Evolutionary conservation across 305 asterid genomes (phyloP), one percentile per base, ranked within the genome.

Genomic region (Solanum hybrid): DNA sequence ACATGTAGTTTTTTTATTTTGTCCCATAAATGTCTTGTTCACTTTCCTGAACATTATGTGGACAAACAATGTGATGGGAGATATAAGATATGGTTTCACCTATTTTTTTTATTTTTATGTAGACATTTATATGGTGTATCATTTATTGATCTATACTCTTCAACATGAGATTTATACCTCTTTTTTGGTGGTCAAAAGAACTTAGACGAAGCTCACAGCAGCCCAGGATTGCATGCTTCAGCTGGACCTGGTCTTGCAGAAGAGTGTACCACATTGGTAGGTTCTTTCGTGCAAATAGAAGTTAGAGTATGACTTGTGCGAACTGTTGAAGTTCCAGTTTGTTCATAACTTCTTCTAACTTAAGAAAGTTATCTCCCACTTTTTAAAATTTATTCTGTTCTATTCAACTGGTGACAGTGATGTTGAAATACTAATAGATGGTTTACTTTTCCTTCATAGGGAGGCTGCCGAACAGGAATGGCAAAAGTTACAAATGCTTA

Each of bases 381-480:
- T 82, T 27, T 29, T 27, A 26, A 79, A 41, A 39, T 27, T 41
- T 15, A 10, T 82, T 27, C 6, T 82, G 26, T 17, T 82, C 87
- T 41, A 41, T 82, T 41, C 27, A 82, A 82, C 38, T 41, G 72
- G 57, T 82, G 57, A 36, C 31, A 22, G 31, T n/a, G 39, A 83
- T 83, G 38, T 31, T 83, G 29, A 29, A 45, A 83, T 26, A 83
- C 88, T 83, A 45, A 41, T 14, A 39, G 31, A 83, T 29, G 88
- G 39, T 45, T 29, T 83, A 45, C 88, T 70, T 37, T 91, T 37
- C 85, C 87, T 45, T 45, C 89, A 29, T 91, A 96, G 98, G 99
- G 98, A 88, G 98, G 98, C 76, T 97, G 99, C 89, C 95, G 97
- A 88, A 96, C 98, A 38, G 98, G 98, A 93, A 95, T 95, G 98